phyloP scores from a whole-genome alignment of 2,329 filamentous ascomycete genomes.

The Paecilomyces fulvus region DNA sequence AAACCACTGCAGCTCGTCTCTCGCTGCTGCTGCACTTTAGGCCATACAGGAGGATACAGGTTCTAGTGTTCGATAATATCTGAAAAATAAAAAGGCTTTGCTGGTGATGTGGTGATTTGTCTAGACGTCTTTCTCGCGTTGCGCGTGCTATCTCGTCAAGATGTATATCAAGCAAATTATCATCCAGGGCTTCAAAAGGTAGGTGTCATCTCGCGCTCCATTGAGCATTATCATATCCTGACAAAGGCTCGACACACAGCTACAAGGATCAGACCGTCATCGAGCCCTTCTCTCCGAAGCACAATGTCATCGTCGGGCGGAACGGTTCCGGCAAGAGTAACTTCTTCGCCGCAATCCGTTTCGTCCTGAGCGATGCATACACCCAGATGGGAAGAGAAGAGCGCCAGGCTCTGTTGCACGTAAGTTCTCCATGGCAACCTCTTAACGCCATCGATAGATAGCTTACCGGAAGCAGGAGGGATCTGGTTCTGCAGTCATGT shows the following conservation, averaged over 20 bases:
- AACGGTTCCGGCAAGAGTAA: slow-evolving; percentile 99
- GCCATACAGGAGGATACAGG: not conserved
- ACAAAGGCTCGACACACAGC: slow-evolving; percentile 41
- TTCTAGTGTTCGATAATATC: not conserved
- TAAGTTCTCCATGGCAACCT: slow-evolving; percentile 21
- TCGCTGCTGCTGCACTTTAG: not conserved
- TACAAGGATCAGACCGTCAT: slow-evolving; percentile 99
- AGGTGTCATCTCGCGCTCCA: slow-evolving; percentile 14
- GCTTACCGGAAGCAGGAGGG: slow-evolving; percentile 56
- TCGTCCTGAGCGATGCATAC: slow-evolving; percentile 96
- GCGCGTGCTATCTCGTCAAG: slow-evolving; percentile 22
- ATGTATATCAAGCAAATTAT: slow-evolving; percentile 99
- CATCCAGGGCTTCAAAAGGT: slow-evolving; percentile 99
- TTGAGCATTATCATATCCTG: slow-evolving; percentile 5
- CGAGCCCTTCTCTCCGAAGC: slow-evolving; percentile 93
- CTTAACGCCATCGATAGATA: not conserved
- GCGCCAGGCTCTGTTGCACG: slow-evolving; percentile 86
- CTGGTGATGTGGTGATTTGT: not conserved
- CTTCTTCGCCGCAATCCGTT: slow-evolving; percentile 98
- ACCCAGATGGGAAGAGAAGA: slow-evolving; percentile 93
- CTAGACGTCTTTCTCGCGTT: not conserved
- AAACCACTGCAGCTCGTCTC: not conserved
- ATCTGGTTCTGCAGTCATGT: slow-evolving; percentile 95
- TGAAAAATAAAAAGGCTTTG: not conserved
- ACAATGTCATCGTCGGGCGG: slow-evolving; percentile 96